A percentile compares a stretch with the other conserved stretches of the same genome.
Evolutionary conservation across 495 filamentous ascomycete species (phyloP).

Genomic region (Penicillium canescens): DNA sequence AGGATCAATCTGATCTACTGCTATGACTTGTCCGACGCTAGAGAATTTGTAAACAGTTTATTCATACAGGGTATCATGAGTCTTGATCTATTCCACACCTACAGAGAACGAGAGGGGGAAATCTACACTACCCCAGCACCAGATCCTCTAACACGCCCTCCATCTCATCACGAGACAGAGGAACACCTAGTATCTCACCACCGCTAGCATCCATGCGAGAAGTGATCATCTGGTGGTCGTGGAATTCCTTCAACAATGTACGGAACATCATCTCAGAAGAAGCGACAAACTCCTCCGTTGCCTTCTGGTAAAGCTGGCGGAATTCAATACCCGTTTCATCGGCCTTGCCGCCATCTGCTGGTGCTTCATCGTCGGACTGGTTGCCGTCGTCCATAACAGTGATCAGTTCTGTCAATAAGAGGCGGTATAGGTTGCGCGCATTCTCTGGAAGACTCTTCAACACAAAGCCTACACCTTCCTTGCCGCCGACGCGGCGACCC

Average conservation of each 20-base stretch:
- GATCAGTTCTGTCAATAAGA: constrained; percentile 84
- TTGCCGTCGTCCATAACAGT: constrained; percentile 56
- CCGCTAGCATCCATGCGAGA: constrained; percentile 82
- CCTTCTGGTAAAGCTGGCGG: constrained; percentile 87
- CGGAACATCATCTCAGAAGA: constrained; percentile 95
- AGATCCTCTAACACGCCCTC: constrained; percentile 88
- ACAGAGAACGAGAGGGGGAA: not conserved
- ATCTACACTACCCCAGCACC: constrained; percentile 39
- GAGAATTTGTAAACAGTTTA: constrained; percentile 10
- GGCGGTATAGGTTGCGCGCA: constrained; percentile 78
- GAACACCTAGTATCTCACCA: constrained; percentile 80
- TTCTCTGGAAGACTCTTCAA: constrained; percentile 89
- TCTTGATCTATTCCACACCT: constrained; percentile 17
- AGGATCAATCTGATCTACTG: not conserved
- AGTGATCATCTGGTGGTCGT: constrained; percentile 95
- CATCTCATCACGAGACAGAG: constrained; percentile 84
- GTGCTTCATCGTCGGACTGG: constrained; percentile 45
- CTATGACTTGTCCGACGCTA: too few relatives aligned
- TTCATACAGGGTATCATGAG: constrained; percentile 40
- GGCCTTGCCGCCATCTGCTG: constrained; percentile 27
- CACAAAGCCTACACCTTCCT: constrained; percentile 90
- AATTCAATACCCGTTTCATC: constrained; percentile 75
- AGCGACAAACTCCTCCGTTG: constrained; percentile 94
- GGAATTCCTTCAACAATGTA: constrained; percentile 93
- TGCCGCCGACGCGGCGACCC: constrained; percentile 79